These are phyloP conservation scores for Inga leiocalycina DNA, from an alignment of 306 rosid genomes.

Conservation along the genomic window DNA sequence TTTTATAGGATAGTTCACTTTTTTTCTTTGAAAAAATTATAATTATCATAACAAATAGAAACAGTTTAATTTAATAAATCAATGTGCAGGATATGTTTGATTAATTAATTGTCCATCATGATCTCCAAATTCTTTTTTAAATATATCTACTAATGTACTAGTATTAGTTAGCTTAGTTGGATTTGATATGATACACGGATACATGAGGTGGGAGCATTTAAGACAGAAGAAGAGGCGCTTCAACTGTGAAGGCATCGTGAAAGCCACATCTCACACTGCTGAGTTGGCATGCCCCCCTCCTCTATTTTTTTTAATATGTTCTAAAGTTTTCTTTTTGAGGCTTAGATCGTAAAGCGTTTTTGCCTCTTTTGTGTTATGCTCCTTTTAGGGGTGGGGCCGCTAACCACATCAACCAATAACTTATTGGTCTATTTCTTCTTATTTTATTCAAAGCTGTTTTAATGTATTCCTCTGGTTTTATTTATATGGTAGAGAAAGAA, in stretches of 20 bases:
- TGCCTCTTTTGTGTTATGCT: fast-evolving
- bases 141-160: not conserved
- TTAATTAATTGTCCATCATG: not conserved
- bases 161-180: not conserved
- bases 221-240: not conserved
- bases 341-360: no score
- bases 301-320: no score
- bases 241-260: not conserved
- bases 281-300: no score
- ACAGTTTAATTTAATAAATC: not conserved
- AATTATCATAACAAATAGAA: not conserved
- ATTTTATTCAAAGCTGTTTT: no score
- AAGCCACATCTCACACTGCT: not conserved
- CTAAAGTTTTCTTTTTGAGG: no score
- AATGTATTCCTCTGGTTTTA: no score
- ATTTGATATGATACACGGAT: not conserved
- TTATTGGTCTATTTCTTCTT: no score
- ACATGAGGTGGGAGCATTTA: not conserved
- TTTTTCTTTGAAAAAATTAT: not conserved
- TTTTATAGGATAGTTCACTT: not conserved
- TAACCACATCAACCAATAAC: fast-evolving
- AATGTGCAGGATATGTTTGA: not conserved
- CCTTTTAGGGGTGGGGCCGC: fast-evolving
- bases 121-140: not conserved
- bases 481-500: no score